Conservation (phyloP, 352 stramenopile species). For the Phytopythium mirpurense region DNA sequence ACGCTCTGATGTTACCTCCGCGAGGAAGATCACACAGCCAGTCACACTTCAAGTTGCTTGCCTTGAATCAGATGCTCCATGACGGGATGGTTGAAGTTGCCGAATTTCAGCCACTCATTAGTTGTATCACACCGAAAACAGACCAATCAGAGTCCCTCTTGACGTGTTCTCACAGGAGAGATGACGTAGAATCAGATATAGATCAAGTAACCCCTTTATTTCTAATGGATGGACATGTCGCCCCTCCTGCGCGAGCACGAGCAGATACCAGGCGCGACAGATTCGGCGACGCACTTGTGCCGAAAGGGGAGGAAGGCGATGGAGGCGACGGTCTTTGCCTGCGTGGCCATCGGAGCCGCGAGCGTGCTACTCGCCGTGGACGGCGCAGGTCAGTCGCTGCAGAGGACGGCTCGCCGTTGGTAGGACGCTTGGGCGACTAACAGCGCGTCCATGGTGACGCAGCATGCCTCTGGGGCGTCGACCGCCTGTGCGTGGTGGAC, state of each 20-base stretch:
- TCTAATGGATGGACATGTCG: background rate
- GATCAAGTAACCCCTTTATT: no score
- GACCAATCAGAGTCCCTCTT: background rate
- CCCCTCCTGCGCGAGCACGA: background rate
- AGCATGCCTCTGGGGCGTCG: constrained; percentile 13
- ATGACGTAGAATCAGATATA: background rate
- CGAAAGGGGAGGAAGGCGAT: constrained; percentile 15
- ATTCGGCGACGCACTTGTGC: no score
- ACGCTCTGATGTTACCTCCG: no score
- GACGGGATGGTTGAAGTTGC: constrained; percentile 1
- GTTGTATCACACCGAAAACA: background rate
- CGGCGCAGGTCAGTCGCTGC: constrained; percentile 22
- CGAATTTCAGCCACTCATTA: background rate
- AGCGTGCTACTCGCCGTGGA: constrained; percentile 37
- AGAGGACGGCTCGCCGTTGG: no score
- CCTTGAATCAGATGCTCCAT: no score
- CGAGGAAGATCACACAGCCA: no score
- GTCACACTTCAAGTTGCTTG: no score
- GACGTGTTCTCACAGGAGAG: background rate
- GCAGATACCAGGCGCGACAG: no score
- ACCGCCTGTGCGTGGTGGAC: constrained; percentile 29
- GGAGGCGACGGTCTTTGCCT: constrained; percentile 59
- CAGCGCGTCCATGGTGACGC: no score
- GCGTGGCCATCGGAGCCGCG: constrained; percentile 29
- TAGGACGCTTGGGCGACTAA: no score